These are phyloP conservation scores for Papiliotrema nemorosa DNA, from an alignment of 1,284 basidiomycete species.

Conservation along the genomic window DNA sequence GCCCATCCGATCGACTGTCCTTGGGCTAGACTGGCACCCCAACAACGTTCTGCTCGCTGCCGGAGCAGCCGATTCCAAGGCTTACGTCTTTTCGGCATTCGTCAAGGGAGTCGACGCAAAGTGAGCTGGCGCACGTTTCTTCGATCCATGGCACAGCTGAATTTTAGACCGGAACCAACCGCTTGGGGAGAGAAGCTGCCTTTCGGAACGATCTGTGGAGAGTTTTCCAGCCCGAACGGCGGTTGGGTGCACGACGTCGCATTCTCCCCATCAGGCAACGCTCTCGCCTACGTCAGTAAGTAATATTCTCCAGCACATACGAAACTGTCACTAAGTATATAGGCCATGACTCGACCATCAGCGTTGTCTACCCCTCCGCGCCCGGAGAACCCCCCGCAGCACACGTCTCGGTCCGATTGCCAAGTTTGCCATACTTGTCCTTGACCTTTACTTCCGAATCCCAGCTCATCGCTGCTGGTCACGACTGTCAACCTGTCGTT, in stretches of 20 bases:
- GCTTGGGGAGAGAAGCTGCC: constrained; percentile 98
- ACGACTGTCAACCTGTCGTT: constrained; percentile 94
- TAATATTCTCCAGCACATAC: constrained; percentile 13
- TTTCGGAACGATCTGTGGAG: constrained; percentile 96
- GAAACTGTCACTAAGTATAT: constrained; percentile 1
- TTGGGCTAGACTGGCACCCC: constrained; percentile 95
- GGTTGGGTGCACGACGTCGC: constrained; percentile 94
- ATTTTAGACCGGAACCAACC: constrained; percentile 70
- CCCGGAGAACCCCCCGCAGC: constrained; percentile 54
- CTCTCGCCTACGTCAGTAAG: constrained; percentile 86
- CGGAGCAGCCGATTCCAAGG: constrained; percentile 91
- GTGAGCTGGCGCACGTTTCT: constrained; percentile 57
- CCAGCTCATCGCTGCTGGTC: constrained; percentile 82
- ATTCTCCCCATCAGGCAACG: constrained; percentile 92
- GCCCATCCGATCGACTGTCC: constrained; percentile 87
- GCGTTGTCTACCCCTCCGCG: constrained; percentile 75
- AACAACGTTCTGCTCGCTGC: constrained; percentile 94
- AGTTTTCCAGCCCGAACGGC: constrained; percentile 79
- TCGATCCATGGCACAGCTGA: constrained; percentile 9
- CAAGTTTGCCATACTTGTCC: constrained; percentile 74
- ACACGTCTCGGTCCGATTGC: constrained; percentile 67
- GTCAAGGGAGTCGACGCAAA: constrained; percentile 98
- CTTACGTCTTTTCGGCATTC: constrained; percentile 96
- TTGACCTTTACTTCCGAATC: constrained; percentile 81
- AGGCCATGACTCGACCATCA: constrained; percentile 91